A percentile compares a stretch with the other conserved stretches of the same genome.
phyloP scores from a whole-genome alignment of 352 stramenopile genomes.

The Globisporangium rhizosaccharum region DNA sequence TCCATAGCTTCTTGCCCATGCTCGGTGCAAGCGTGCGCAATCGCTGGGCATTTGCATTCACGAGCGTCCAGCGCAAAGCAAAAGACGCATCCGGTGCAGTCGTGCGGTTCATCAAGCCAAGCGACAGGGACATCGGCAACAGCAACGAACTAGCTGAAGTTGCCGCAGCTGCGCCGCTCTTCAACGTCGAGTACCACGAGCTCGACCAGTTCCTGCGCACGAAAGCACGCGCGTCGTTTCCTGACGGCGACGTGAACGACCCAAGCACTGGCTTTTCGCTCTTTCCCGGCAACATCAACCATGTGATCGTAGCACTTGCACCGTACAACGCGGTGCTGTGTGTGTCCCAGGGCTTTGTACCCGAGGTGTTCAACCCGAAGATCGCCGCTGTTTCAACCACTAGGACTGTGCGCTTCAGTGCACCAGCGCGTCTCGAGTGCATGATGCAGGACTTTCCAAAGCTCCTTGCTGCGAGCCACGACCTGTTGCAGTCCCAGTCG shows the following conservation, averaged over 20 bases:
- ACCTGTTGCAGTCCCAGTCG: slow-evolving; percentile 10
- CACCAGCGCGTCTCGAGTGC: slow-evolving; percentile 60
- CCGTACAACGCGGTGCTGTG: slow-evolving; percentile 48
- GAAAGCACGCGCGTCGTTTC: slow-evolving; percentile 32
- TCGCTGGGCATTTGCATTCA: slow-evolving; percentile 91
- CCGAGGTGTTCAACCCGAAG: slow-evolving; percentile 75
- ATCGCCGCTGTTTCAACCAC: slow-evolving; percentile 20
- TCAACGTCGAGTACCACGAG: slow-evolving; percentile 78
- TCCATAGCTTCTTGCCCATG: slow-evolving; percentile 88
- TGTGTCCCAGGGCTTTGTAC: slow-evolving; percentile 43
- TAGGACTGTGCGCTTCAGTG: slow-evolving; percentile 43
- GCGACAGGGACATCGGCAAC: slow-evolving; percentile 1
- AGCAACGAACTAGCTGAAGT: too few species aligned
- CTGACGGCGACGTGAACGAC: slow-evolving; percentile 60
- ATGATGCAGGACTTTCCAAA: slow-evolving; percentile 83
- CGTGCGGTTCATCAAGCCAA: slow-evolving; percentile 38
- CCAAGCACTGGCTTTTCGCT: slow-evolving; percentile 41
- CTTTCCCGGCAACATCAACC: slow-evolving; percentile 77
- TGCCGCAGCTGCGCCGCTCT: slow-evolving; percentile 20
- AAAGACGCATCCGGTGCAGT: slow-evolving; percentile 85
- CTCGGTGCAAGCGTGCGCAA: slow-evolving; percentile 85
- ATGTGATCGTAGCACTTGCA: slow-evolving; percentile 46
- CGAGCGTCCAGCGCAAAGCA: slow-evolving; percentile 90
- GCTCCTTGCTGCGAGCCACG: slow-evolving; percentile 31
- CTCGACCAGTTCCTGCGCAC: slow-evolving; percentile 61